Percentiles rank a stretch among this genome's conserved stretches.
These are phyloP conservation scores for Epichloe baconii DNA, from an alignment of 2,329 filamentous ascomycete genomes.

Conservation along the genomic window DNA sequence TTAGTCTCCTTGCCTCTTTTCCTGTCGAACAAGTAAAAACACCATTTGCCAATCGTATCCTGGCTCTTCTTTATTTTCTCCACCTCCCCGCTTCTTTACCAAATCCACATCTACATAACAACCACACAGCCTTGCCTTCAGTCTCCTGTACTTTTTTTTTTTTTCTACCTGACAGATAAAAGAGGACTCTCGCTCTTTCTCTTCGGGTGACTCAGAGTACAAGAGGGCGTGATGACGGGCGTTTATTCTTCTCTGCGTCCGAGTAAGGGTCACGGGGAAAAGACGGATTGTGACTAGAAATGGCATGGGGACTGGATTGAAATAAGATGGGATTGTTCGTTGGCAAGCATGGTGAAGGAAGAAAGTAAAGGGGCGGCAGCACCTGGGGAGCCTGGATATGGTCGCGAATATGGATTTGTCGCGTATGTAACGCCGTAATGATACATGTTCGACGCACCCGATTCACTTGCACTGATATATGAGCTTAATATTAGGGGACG, in stretches of 20 bases:
- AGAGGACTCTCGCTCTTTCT: neutral
- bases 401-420: neutral
- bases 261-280: no score
- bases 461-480: neutral
- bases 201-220: neutral
- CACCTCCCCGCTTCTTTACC: neutral
- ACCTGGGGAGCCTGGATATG: neutral
- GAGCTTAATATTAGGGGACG: neutral
- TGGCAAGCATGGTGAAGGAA: no score
- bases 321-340: no score
- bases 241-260: no score
- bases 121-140: neutral
- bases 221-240: no score
- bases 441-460: constrained; percentile 5
- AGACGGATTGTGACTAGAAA: no score
- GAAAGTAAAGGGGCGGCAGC: no score
- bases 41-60: neutral
- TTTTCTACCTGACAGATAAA: neutral
- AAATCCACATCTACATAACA: neutral
- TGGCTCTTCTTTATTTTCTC: neutral
- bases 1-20: neutral
- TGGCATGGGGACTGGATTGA: no score
- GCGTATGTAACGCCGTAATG: constrained; percentile 6
- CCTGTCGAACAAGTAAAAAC: neutral
- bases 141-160: neutral